Evolutionary conservation across 2,329 filamentous ascomycete species (phyloP), one percentile per base, ranked within the genome.

Genomic region (Aspergillus brasiliensis): DNA sequence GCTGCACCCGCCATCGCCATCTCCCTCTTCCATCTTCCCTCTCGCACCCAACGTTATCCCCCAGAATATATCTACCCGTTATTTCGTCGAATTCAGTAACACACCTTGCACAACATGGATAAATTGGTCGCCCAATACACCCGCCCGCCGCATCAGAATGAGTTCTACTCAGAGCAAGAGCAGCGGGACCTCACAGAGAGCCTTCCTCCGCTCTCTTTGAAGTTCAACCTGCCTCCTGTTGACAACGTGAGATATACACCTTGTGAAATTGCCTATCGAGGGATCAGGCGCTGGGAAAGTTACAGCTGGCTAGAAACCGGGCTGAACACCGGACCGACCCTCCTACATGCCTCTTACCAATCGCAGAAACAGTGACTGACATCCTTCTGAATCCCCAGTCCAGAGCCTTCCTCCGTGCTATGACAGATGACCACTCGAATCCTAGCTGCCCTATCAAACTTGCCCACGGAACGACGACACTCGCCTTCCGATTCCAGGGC

Each of bases 381-480:
- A 38, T 51, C 21, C 48, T 40, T 38, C 31, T 23, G 10, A n/a
- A 13, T 62, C 53, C 65, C 38, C 75, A 97, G 91, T 91, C 92
- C 69, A 91, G 92, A 66, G 88, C 92, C 73, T 99, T 95, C 90
- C 91, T 99, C 73, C 93, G 95, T 76, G 91, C 95, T 70, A 92
- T 92, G 79, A 98, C 95, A 69, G 95, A 99, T 83, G 95, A 99
- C 86, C 89, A 93, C 79, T 89, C 92, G 71, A 99, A 99, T 84
- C 92, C 95, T 61, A 88, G 91, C 80, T 97, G 93, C 80, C 95
- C 95, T 70, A 99, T 99, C 86, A 99, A 99, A 86, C 93, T 99
- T 73, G 95, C 95, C 65, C 95, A 99, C 86, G 95, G 95, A 75
- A 99, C 95, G 63, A 99, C 95, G 61, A 99, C 95, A 55, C 88